Base-by-base conservation (phyloP, 306 rosid genomes). In the Styphnolobium japonicum region DNA sequence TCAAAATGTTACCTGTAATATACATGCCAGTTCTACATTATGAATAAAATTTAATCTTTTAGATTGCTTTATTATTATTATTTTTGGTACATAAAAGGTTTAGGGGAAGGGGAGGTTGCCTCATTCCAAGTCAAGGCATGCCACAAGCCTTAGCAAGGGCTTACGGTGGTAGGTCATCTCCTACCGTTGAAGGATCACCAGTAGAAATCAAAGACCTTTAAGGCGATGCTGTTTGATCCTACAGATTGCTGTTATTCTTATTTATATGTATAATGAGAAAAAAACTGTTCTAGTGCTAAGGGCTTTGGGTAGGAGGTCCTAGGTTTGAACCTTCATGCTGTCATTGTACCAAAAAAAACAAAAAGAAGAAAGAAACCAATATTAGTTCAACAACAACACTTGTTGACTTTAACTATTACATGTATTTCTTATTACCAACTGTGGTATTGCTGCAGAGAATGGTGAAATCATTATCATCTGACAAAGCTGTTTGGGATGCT, bases 401-500 rank as follows among this genome's bases (percentile, higher is more conserved):
- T 74, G 22, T 48, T 60, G 43, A 15, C 23, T 46, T 68, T 10
- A 8, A 45, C 16, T 22, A 39, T 29, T 16, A 22, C 15, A 56
- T 21, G 19, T 61, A 8, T 31, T 40, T 70, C 18, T 34, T 60
- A 46, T 10, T 64, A 29, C 15, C 10, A 23, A 63, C 6, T 14
- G 6, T 53, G 16, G 16, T 66, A 49, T 12, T 81, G 81, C 37
- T 75, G 68, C 74, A 93, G 98, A 93, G 72, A 83, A 91, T 91
- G 88, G 97, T 93, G 68, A 76, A 85, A 61, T 86, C 98, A 21
- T 60, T 93, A 27, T 91, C 98, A 22, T 77, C 92, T 1, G 98
- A 93, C 81, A 83, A 43, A 80, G 84, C 88, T 15, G 90, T 93
- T 79, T 93, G 97, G 98, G 90, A 93, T 31, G 97, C 97, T 31